Percentiles rank a stretch among this genome's conserved stretches.
Evolutionary conservation across 768 basidiomycete genomes (phyloP).

Genomic region (Phallus indusiatus): DNA sequence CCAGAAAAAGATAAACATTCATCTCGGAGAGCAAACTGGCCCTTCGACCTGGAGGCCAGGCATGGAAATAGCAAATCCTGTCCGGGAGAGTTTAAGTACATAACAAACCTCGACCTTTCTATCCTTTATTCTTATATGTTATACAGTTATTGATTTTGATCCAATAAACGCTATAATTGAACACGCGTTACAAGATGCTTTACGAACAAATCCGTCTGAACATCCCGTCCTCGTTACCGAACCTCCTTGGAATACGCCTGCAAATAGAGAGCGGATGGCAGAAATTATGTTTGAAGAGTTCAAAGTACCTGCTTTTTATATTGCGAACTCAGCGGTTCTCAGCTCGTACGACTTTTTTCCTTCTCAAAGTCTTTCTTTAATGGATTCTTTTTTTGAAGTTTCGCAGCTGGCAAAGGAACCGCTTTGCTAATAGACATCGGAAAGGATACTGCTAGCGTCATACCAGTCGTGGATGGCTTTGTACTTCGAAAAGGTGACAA

Average conservation of each 20-base stretch:
- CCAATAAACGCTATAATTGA: slow-evolving; percentile 62
- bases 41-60: slow-evolving; percentile 84
- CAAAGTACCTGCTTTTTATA: slow-evolving; percentile 89
- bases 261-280: slow-evolving; percentile 90
- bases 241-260: slow-evolving; percentile 90
- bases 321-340: slow-evolving; percentile 88
- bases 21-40: slow-evolving; percentile 59
- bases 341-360: slow-evolving; percentile 58
- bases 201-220: slow-evolving; percentile 69
- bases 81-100: slow-evolving; percentile 76
- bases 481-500: slow-evolving; percentile 83
- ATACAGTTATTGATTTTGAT: slow-evolving; percentile 64
- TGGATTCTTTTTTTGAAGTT: slow-evolving; percentile 40
- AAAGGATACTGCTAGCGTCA: slow-evolving; percentile 79
- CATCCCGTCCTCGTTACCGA: slow-evolving; percentile 93
- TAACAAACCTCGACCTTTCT: slow-evolving; percentile 18
- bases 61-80: slow-evolving; percentile 81
- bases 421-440: slow-evolving; percentile 94
- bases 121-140: not conserved
- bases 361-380: not conserved
- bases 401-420: slow-evolving; percentile 95
- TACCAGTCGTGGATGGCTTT: slow-evolving; percentile 95
- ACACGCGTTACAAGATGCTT: slow-evolving; percentile 66
- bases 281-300: slow-evolving; percentile 98
- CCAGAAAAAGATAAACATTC: slow-evolving; percentile 55